phyloP scores from a whole-genome alignment of 257 asterid species.

The Lantana camara region DNA sequence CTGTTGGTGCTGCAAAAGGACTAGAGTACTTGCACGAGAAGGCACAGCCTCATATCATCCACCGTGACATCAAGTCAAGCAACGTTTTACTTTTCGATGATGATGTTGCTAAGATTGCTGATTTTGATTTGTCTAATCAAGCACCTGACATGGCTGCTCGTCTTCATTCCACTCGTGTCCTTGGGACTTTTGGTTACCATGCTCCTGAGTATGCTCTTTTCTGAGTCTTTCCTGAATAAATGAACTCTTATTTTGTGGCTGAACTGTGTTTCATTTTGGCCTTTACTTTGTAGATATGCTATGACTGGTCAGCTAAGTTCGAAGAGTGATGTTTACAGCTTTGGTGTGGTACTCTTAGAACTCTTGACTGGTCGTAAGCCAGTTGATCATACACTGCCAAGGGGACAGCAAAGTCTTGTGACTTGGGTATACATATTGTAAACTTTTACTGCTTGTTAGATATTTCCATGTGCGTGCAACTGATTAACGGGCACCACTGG shows the following conservation, averaged over 20 bases:
- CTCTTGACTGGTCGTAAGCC: constrained; percentile 84
- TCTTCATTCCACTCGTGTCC: constrained; percentile 87
- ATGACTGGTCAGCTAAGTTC: constrained; percentile 84
- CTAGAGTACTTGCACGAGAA: constrained; percentile 78
- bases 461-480: background rate
- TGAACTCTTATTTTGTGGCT: background rate
- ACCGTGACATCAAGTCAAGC: constrained; percentile 84
- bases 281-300: constrained; percentile 53
- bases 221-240: background rate
- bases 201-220: constrained; percentile 71
- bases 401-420: constrained; percentile 82
- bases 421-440: constrained; percentile 62
- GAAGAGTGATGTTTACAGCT: constrained; percentile 80
- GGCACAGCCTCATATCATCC: constrained; percentile 72
- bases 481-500: constrained; percentile 20
- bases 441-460: background rate
- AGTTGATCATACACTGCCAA: constrained; percentile 73
- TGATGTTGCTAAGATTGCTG: constrained; percentile 77
- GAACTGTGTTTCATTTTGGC: constrained; percentile 20
- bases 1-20: constrained; percentile 83
- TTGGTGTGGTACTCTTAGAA: constrained; percentile 81
- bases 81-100: constrained; percentile 68
- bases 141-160: constrained; percentile 86
- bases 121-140: constrained; percentile 79
- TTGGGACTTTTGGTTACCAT: constrained; percentile 85